These are phyloP conservation scores for Eleusine indica DNA, from an alignment of 176 grass and related monocot genomes.

Conservation along the genomic window DNA sequence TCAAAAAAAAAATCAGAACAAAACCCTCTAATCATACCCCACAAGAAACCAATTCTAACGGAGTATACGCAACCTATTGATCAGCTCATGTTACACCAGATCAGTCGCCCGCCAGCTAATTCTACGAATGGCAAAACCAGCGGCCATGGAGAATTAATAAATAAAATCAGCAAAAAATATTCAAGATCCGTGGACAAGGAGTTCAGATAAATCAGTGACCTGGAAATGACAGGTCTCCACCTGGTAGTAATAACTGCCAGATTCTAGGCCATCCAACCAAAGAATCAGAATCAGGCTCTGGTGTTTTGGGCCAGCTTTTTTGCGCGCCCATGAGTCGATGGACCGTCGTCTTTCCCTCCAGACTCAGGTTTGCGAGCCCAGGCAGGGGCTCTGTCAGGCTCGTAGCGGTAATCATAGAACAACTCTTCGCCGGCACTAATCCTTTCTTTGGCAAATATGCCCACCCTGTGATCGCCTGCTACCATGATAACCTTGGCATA, in stretches of 20 bases:
- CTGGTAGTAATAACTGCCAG: slow-evolving; percentile 8
- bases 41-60: background rate
- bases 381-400: slow-evolving; percentile 77
- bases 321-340: slow-evolving; percentile 72
- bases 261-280: slow-evolving; percentile 19
- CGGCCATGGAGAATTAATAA: background rate
- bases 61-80: background rate
- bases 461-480: slow-evolving; percentile 92
- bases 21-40: background rate
- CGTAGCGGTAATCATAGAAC: slow-evolving; percentile 93
- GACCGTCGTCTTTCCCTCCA: slow-evolving; percentile 63
- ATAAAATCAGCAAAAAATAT: background rate
- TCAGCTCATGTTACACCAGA: slow-evolving; percentile 17
- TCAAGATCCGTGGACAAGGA: background rate
- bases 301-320: slow-evolving; percentile 81
- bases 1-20: background rate
- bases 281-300: slow-evolving; percentile 30
- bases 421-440: slow-evolving; percentile 80
- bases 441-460: slow-evolving; percentile 93
- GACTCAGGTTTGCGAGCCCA: slow-evolving; percentile 92
- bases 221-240: slow-evolving; percentile 15
- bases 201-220: slow-evolving; percentile 37
- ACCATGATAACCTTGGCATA: slow-evolving; percentile 98
- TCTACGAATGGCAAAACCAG: background rate
- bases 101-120: background rate